phyloP scores from a whole-genome alignment of 257 asterid genomes.

The Capsicum pubescens region DNA sequence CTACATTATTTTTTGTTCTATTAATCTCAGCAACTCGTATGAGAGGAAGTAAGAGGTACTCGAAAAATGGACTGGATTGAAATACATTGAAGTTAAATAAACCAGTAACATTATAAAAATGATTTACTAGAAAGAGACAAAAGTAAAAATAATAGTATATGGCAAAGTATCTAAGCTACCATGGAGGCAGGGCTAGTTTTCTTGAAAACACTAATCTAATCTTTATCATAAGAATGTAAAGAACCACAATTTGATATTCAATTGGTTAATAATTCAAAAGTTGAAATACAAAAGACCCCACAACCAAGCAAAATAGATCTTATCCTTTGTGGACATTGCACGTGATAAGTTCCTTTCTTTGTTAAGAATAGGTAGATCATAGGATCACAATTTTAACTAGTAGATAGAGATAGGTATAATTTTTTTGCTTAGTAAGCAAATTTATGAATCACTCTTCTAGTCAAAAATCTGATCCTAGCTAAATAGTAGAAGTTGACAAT shows the following conservation, averaged over 20 bases:
- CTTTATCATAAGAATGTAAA: neutral
- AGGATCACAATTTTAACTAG: neutral
- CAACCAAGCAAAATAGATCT: neutral
- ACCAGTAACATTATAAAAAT: neutral
- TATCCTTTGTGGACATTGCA: neutral
- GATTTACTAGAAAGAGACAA: neutral
- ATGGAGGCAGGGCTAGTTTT: neutral
- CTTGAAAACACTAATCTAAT: neutral
- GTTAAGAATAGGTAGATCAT: neutral
- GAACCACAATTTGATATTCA: neutral
- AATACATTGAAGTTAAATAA: too few relatives aligned
- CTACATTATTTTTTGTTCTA: too few relatives aligned
- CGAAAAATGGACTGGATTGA: too few relatives aligned
- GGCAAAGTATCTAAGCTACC: neutral
- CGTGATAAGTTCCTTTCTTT: neutral
- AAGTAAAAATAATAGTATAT: neutral
- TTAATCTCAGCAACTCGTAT: too few relatives aligned
- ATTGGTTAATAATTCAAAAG: neutral
- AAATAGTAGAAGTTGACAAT: neutral
- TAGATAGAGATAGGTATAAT: neutral
- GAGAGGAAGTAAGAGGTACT: too few relatives aligned
- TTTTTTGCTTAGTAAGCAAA: neutral
- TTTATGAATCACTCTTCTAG: neutral
- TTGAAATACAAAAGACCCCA: neutral
- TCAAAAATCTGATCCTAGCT: neutral